Conservation (phyloP, 163 green algal species). For the Chlamydomonas reinhardtii region DNA sequence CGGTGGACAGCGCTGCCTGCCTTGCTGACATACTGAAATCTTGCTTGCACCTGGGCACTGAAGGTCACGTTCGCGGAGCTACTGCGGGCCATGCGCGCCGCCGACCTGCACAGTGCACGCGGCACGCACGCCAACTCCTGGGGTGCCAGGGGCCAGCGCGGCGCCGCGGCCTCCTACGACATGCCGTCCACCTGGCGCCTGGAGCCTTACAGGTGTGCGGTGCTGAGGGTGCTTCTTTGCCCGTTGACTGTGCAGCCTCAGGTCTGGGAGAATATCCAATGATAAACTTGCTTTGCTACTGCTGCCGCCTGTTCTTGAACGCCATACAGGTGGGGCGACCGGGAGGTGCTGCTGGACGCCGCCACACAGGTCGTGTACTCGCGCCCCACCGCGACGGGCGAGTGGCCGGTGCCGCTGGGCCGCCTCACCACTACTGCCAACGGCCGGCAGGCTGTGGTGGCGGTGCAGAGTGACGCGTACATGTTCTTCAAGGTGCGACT, state of each 20-base stretch:
- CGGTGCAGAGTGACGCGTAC: not conserved
- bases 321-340: slow-evolving; percentile 15
- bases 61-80: slow-evolving; percentile 47
- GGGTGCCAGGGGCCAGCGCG: not conserved
- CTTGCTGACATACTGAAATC: too few relatives aligned
- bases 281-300: too few relatives aligned
- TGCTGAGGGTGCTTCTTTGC: too few relatives aligned
- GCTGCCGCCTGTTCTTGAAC: too few relatives aligned
- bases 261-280: too few relatives aligned
- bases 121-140: slow-evolving; percentile 17
- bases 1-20: too few relatives aligned
- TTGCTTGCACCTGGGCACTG: too few relatives aligned
- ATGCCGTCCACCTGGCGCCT: slow-evolving; percentile 7
- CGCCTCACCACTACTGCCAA: not conserved
- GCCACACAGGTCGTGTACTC: slow-evolving; percentile 11
- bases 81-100: slow-evolving; percentile 29
- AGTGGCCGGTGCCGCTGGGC: slow-evolving; percentile 28
- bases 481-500: slow-evolving; percentile 37
- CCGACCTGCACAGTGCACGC: not conserved
- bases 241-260: too few relatives aligned
- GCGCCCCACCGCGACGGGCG: not conserved
- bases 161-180: not conserved
- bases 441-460: not conserved
- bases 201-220: slow-evolving; percentile 14
- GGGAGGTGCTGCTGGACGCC: slow-evolving; percentile 30